These are phyloP conservation scores for Multifurca ochricompacta DNA, from an alignment of 768 basidiomycete genomes.

Conservation along the genomic window DNA sequence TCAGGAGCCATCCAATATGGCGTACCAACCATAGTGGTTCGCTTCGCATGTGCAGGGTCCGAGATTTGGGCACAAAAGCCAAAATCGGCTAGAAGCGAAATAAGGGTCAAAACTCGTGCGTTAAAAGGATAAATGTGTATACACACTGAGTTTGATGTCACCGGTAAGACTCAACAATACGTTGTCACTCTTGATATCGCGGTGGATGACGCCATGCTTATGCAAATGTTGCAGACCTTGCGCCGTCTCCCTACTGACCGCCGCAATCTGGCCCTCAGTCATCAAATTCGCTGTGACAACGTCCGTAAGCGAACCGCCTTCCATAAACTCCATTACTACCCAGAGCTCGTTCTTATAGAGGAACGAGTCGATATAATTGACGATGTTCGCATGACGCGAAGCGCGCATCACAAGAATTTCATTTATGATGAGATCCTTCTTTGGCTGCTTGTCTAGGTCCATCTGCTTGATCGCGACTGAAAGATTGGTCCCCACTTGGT, in stretches of 20 bases:
- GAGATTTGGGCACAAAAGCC: slow-evolving; percentile 98
- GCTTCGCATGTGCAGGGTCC: slow-evolving; percentile 72
- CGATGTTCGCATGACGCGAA: slow-evolving; percentile 95
- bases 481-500: slow-evolving; percentile 90
- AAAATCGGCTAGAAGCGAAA: slow-evolving; percentile 66
- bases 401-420: slow-evolving; percentile 99
- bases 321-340: slow-evolving; percentile 99
- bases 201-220: slow-evolving; percentile 93
- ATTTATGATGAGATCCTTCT: slow-evolving; percentile 99
- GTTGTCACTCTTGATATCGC: slow-evolving; percentile 99
- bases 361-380: slow-evolving; percentile 99
- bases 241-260: slow-evolving; percentile 86
- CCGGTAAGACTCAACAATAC: slow-evolving; percentile 87
- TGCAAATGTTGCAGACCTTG: slow-evolving; percentile 95
- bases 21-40: slow-evolving; percentile 97
- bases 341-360: slow-evolving; percentile 95
- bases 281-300: slow-evolving; percentile 94
- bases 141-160: slow-evolving; percentile 96
- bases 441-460: slow-evolving; percentile 99
- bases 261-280: slow-evolving; percentile 98
- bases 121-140: neutral
- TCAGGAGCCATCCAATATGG: slow-evolving; percentile 99
- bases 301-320: slow-evolving; percentile 90
- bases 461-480: slow-evolving; percentile 99
- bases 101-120: neutral